Conservation (phyloP, 371 early-diverging fungal species). For the Apophysomyces variabilis region DNA sequence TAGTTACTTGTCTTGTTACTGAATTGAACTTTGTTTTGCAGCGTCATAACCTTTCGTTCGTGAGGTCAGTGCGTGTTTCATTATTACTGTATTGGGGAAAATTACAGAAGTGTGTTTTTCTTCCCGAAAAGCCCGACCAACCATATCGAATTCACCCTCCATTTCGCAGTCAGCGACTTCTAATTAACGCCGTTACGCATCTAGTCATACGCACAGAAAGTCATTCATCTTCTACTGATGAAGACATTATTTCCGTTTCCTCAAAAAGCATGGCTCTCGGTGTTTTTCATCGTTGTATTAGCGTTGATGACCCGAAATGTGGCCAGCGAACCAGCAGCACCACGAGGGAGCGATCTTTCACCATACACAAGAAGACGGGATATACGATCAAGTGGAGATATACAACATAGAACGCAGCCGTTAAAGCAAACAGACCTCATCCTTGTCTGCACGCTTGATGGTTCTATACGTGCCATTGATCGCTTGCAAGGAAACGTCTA, state of each 20-base stretch:
- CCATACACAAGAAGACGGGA: background rate
- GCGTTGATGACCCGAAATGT: background rate
- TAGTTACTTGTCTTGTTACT: no score
- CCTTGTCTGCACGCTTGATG: slow-evolving; percentile 47
- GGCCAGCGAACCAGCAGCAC: background rate
- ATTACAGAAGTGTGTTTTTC: no score
- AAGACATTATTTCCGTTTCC: background rate
- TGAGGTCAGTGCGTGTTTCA: no score
- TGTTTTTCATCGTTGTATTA: background rate
- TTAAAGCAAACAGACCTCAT: slow-evolving; percentile 37
- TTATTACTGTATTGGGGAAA: no score
- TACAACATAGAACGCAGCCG: background rate
- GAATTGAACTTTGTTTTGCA: no score
- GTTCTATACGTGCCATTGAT: slow-evolving; percentile 51
- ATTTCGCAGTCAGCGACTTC: background rate
- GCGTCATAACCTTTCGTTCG: no score
- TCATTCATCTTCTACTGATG: background rate
- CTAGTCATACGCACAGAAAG: background rate
- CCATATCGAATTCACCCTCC: background rate
- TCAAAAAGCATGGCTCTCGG: background rate
- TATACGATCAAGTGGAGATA: background rate
- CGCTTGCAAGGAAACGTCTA: slow-evolving; percentile 36
- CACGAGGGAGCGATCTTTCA: background rate
- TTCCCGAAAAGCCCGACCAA: background rate
- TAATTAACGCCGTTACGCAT: no score